Conservation (phyloP, 176 grass and related monocot species). For the sorghum (Sorghum bicolor) region Sorghum_bicolor_NCBIv3 NC_012875.2:52016501-52017000, state of each 20-base stretch:
- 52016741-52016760: slow-evolving; percentile 11
- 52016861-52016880: too few species aligned
- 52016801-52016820: not conserved
- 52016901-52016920: not conserved
- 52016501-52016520: too few species aligned
- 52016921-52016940: not conserved
- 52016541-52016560: too few species aligned
- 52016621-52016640: too few species aligned
- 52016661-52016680: too few species aligned
- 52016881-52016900: not conserved
- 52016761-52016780: not conserved
- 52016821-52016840: not conserved
- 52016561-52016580: too few species aligned
- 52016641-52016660: too few species aligned
- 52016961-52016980: not conserved
- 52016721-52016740: not conserved
- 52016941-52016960: not conserved
- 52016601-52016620: too few species aligned
- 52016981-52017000: not conserved
- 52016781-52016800: not conserved
- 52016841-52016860: not conserved
- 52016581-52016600: too few species aligned
- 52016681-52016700: too few species aligned
- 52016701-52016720: too few species aligned
- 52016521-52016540: too few species aligned